These are phyloP conservation scores for Aspergillus niger DNA, from an alignment of 2,329 filamentous ascomycete species.

Conservation along the genomic window DNA sequence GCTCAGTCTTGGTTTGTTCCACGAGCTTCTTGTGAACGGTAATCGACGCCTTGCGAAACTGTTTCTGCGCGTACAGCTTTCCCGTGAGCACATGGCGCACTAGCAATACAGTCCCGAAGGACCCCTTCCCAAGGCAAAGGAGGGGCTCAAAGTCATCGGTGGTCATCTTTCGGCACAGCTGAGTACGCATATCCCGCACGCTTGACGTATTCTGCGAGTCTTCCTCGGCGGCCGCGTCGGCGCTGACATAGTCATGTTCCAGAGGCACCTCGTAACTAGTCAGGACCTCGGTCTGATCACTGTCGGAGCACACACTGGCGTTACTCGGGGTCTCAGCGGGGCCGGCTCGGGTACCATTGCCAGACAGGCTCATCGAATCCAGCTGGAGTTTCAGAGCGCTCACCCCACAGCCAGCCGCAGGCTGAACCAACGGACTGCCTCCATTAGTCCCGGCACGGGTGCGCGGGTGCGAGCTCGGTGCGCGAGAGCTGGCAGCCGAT, in stretches of 20 bases:
- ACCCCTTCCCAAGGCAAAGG: conserved; percentile 91
- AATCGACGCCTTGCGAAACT: conserved; percentile 95
- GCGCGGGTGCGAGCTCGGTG: conserved; percentile 33
- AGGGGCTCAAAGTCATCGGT: conserved; percentile 87
- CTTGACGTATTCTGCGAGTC: conserved; percentile 48
- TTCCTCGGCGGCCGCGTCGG: conserved; percentile 47
- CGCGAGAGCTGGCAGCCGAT: conserved; percentile 41
- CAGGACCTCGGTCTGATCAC: conserved; percentile 68
- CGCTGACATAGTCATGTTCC: conserved; percentile 80
- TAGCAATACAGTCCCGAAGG: conserved; percentile 90
- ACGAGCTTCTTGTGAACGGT: conserved; percentile 94
- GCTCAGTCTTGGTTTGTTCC: conserved; percentile 96
- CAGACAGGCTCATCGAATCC: conserved; percentile 72
- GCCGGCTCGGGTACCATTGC: conserved; percentile 59
- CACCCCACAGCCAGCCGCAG: conserved; percentile 67
- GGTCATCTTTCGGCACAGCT: conserved; percentile 77
- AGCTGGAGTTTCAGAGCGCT: conserved; percentile 79
- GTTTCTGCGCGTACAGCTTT: conserved; percentile 93
- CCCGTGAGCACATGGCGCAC: conserved; percentile 89
- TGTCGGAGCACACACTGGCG: conserved; percentile 62
- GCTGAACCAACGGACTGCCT: conserved; percentile 53
- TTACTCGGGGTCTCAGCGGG: conserved; percentile 53
- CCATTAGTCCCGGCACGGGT: conserved; percentile 28
- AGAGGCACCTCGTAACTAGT: conserved; percentile 84
- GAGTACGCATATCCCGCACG: conserved; percentile 56